Evolutionary conservation across 2,329 filamentous ascomycete species (phyloP).

Genomic region (Claviceps sorghi): DNA sequence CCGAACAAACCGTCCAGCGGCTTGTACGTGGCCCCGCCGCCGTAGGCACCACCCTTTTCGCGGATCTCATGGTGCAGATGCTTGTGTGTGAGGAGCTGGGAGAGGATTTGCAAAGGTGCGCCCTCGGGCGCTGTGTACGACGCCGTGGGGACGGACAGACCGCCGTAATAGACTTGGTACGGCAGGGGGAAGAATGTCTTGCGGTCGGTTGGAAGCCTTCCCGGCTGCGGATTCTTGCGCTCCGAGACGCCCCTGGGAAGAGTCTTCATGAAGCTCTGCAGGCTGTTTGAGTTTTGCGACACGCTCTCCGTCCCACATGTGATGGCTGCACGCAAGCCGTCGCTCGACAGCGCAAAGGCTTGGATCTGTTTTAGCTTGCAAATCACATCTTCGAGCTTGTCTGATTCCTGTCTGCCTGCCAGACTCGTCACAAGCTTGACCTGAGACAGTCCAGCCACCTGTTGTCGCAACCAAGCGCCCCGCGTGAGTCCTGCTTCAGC

Average conservation of each 20-base stretch:
- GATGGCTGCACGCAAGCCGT: slow-evolving; percentile 61
- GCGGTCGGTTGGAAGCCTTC: slow-evolving; percentile 31
- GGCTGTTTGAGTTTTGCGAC: slow-evolving; percentile 50
- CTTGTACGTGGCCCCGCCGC: slow-evolving; percentile 73
- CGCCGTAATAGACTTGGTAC: slow-evolving; percentile 94
- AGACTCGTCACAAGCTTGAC: slow-evolving; percentile 71
- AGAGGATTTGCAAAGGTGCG: slow-evolving; percentile 73
- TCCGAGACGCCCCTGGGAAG: slow-evolving; percentile 18
- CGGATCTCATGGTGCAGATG: slow-evolving; percentile 94
- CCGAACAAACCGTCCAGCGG: slow-evolving; percentile 75
- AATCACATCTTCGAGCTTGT: slow-evolving; percentile 61
- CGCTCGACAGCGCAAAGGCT: slow-evolving; percentile 54
- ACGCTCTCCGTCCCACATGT: slow-evolving; percentile 72
- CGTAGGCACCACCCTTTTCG: slow-evolving; percentile 94
- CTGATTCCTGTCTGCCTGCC: slow-evolving; percentile 54
- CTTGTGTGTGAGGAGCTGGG: slow-evolving; percentile 89
- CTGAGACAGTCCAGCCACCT: slow-evolving; percentile 81
- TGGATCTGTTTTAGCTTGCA: slow-evolving; percentile 77
- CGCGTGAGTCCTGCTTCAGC: slow-evolving; percentile 67
- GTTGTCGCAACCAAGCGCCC: slow-evolving; percentile 60
- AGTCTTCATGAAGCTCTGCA: slow-evolving; percentile 53
- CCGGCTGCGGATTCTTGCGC: slow-evolving; percentile 22
- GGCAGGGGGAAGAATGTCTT: slow-evolving; percentile 89
- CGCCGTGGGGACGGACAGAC: slow-evolving; percentile 65
- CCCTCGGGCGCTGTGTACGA: slow-evolving; percentile 65